Evolutionary conservation across 495 filamentous ascomycete genomes (phyloP).

Genomic region (Evernia prunastri): DNA sequence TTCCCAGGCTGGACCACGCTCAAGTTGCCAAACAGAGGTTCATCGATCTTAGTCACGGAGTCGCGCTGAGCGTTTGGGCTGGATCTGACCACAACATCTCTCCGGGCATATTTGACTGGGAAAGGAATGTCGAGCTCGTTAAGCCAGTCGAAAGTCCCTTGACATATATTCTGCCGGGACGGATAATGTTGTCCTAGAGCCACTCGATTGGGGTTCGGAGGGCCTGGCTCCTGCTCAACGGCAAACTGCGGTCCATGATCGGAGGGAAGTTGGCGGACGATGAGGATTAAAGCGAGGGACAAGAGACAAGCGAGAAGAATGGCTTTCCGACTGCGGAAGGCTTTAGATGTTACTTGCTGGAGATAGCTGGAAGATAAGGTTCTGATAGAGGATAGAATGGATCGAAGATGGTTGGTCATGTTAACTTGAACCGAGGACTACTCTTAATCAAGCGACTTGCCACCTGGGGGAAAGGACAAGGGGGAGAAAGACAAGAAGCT

Average conservation of each 20-base stretch:
- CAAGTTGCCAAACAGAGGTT: conserved; percentile 29
- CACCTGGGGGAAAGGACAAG: not conserved
- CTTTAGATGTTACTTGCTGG: not conserved
- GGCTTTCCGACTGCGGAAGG: not conserved
- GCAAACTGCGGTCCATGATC: not conserved
- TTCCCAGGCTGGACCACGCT: conserved; percentile 23
- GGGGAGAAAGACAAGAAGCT: not conserved
- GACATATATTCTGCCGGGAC: conserved; percentile 1
- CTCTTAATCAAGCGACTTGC: not conserved
- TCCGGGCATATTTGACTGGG: conserved; percentile 35
- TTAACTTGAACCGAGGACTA: not conserved
- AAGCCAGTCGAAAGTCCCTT: conserved; percentile 14
- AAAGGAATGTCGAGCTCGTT: conserved; percentile 13
- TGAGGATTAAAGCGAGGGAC: not conserved
- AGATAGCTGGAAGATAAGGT: not conserved
- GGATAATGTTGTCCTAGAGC: conserved; percentile 4
- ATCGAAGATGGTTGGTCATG: not conserved
- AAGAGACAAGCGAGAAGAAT: not conserved
- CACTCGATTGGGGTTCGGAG: not conserved
- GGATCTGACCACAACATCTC: conserved; percentile 34
- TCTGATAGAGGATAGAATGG: not conserved
- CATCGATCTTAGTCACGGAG: conserved; percentile 30
- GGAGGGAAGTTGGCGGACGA: not conserved
- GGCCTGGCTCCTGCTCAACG: not conserved
- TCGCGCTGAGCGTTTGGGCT: conserved; percentile 8